Evolutionary conservation across 2,329 filamentous ascomycete genomes (phyloP).

Genomic region (Fusarium sp.): DNA sequence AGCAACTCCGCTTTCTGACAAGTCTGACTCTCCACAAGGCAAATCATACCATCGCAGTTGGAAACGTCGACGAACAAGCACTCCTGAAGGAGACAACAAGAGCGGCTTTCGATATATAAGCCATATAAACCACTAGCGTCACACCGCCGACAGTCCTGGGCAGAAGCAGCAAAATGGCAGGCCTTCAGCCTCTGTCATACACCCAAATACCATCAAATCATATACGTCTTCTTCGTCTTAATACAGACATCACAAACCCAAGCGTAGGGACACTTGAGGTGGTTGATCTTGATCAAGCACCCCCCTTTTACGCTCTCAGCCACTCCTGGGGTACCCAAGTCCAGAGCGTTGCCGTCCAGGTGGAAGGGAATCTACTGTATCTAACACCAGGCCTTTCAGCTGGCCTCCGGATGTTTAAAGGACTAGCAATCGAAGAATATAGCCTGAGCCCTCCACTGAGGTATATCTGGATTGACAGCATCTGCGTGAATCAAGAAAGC

Average conservation of each 20-base stretch:
- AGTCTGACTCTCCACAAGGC: background rate
- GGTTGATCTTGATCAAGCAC: background rate
- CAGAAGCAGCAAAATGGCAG: background rate
- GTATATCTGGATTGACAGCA: conserved; percentile 6
- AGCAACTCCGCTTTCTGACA: background rate
- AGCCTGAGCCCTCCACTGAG: background rate
- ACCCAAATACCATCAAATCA: background rate
- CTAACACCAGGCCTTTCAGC: background rate
- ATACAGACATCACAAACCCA: background rate
- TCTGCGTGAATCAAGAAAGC: background rate
- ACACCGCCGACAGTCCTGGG: no score
- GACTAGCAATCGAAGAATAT: background rate
- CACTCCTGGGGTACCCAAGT: conserved; percentile 5
- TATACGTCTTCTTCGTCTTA: background rate
- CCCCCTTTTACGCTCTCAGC: conserved; percentile 5
- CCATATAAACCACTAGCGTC: background rate
- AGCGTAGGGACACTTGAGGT: background rate
- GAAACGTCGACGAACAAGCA: background rate
- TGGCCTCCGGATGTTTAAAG: background rate
- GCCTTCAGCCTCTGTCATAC: background rate
- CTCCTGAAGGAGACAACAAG: no score
- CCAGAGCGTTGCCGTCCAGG: background rate
- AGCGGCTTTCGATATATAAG: background rate
- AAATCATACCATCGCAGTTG: background rate
- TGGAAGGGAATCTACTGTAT: background rate